Conservation (phyloP, 768 basidiomycete genomes). For the Collybiopsis confluens region DNA sequence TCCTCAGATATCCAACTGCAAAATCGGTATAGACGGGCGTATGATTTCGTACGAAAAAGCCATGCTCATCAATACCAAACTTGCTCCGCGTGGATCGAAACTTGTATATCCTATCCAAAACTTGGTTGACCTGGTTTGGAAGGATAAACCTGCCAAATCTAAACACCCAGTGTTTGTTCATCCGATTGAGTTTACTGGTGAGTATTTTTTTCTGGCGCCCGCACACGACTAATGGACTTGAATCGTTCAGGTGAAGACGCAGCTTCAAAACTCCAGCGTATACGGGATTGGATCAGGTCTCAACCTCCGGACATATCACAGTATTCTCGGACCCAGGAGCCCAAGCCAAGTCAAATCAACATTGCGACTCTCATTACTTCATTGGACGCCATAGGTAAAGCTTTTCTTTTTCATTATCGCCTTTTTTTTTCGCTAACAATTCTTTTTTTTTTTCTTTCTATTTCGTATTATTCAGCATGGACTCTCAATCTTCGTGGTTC, state of each 20-base stretch:
- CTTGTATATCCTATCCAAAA: conserved; percentile 81
- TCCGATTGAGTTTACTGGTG: conserved; percentile 65
- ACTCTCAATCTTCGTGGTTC: conserved; percentile 83
- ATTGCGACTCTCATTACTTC: conserved; percentile 66
- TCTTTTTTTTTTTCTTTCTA: not conserved
- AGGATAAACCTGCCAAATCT: conserved; percentile 67
- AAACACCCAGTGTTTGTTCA: conserved; percentile 64
- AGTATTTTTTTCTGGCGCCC: too few relatives aligned
- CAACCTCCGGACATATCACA: conserved; percentile 57
- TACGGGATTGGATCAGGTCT: conserved; percentile 65
- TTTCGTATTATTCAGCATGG: conserved; percentile 52
- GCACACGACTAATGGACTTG: too few relatives aligned
- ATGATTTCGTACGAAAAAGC: conserved; percentile 77
- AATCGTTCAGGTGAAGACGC: conserved; percentile 60
- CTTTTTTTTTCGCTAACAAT: not conserved
- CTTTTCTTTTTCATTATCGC: too few relatives aligned
- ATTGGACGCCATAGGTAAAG: conserved; percentile 68
- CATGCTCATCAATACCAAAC: conserved; percentile 50
- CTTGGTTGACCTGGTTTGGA: conserved; percentile 79
- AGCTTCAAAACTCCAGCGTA: conserved; percentile 58
- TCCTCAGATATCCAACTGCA: conserved; percentile 19
- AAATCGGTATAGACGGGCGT: conserved; percentile 80
- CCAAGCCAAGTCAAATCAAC: conserved; percentile 59
- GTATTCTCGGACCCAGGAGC: conserved; percentile 55
- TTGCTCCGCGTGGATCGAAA: conserved; percentile 53